A percentile compares a stretch with the other conserved stretches of the same genome.
These are phyloP conservation scores for Alternaria consortialis DNA, from an alignment of 2,329 filamentous ascomycete species.

Conservation along the genomic window DNA sequence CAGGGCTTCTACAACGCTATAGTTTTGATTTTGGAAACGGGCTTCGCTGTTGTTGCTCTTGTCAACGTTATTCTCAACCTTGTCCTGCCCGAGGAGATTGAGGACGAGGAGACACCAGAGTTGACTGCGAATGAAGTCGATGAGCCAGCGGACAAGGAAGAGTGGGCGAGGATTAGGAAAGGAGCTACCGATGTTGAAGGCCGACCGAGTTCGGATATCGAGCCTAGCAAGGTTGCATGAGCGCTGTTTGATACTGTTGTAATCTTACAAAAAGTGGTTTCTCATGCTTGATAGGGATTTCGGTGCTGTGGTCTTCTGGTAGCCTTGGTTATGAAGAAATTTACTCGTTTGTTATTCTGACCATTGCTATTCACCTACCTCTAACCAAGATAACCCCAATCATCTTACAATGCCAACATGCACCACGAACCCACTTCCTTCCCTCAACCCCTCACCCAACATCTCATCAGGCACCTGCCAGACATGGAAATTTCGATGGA, in stretches of 20 bases:
- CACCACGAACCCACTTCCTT: slow-evolving; percentile 79
- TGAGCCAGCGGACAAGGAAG: slow-evolving; percentile 50
- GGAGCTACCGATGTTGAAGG: slow-evolving; percentile 29
- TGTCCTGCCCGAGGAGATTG: slow-evolving; percentile 76
- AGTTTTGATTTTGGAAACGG: slow-evolving; percentile 61
- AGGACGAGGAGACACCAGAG: slow-evolving; percentile 64
- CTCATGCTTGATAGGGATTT: not conserved
- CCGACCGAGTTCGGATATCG: slow-evolving; percentile 24
- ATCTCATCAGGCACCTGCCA: slow-evolving; percentile 77
- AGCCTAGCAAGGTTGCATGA: slow-evolving; percentile 20
- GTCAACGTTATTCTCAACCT: slow-evolving; percentile 78
- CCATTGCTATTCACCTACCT: not conserved
- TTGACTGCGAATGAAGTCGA: slow-evolving; percentile 54
- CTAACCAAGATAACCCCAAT: not conserved
- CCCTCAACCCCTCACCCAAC: slow-evolving; percentile 67
- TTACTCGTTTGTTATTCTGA: not conserved
- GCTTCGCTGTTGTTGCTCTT: slow-evolving; percentile 76
- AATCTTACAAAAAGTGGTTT: not conserved
- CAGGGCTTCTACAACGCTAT: slow-evolving; percentile 77
- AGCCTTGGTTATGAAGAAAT: not conserved
- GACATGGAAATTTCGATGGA: slow-evolving; percentile 71
- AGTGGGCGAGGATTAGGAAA: slow-evolving; percentile 51
- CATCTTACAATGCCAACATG: slow-evolving; percentile 68
- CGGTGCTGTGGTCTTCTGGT: not conserved
- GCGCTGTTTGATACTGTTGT: not conserved